Evolutionary conservation across 129 eudicot genomes (phyloP).

Genomic region (Flaveria brownii): DNA sequence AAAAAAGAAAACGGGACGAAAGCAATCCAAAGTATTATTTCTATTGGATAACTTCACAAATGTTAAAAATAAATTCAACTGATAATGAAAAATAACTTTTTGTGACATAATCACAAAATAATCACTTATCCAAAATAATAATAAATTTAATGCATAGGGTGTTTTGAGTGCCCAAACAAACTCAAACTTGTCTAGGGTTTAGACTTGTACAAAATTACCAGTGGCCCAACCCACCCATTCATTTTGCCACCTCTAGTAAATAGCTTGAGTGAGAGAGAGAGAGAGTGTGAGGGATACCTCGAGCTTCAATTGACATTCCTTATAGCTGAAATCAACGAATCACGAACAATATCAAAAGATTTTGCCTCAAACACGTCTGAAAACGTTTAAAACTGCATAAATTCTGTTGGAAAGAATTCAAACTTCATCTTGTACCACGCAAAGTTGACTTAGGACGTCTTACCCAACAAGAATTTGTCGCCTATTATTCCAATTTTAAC

Average conservation of each 20-base stretch:
- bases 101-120: no score
- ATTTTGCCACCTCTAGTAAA: background rate
- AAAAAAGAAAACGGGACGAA: no score
- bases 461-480: slow-evolving; percentile 55
- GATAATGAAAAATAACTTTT: no score
- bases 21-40: no score
- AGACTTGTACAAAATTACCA: background rate
- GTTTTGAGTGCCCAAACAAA: no score
- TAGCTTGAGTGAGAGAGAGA: background rate
- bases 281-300: background rate
- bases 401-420: background rate
- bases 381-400: background rate
- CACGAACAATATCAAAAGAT: slow-evolving; percentile 5
- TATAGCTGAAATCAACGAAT: background rate
- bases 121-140: no score
- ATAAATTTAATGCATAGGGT: no score
- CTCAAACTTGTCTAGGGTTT: no score
- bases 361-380: background rate
- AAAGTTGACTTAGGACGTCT: slow-evolving; percentile 22
- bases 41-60: no score
- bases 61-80: no score
- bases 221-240: background rate
- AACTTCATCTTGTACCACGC: background rate
- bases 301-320: background rate
- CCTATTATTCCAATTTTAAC: slow-evolving; percentile 35